These are phyloP conservation scores for Pythium rishiriense DNA, from an alignment of 352 stramenopile species.

Conservation along the genomic window DNA sequence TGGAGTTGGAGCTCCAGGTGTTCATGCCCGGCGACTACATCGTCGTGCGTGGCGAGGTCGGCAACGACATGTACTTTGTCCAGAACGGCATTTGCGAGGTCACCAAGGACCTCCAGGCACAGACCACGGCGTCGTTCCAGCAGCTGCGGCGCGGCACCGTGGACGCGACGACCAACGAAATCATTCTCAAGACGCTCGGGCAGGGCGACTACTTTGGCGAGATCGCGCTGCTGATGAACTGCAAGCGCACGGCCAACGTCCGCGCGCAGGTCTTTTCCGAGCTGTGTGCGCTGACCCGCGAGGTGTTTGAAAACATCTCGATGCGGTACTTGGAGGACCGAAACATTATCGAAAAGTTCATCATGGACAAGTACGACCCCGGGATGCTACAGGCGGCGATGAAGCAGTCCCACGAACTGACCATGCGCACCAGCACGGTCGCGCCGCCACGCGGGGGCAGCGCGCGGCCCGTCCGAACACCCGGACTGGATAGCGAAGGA, in stretches of 20 bases:
- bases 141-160: conserved; percentile 8
- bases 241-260: conserved; percentile 80
- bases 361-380: conserved; percentile 85
- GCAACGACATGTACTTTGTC: conserved; percentile 90
- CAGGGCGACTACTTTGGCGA: conserved; percentile 85
- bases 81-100: conserved; percentile 79
- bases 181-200: conserved; percentile 64
- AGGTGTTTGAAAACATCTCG: conserved; percentile 79
- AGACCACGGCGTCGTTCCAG: conserved; percentile 19
- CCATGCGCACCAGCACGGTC: conserved; percentile 34
- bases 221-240: conserved; percentile 83
- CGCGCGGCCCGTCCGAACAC: conserved; percentile 4
- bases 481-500: neutral
- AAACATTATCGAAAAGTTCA: conserved; percentile 82
- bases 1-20: conserved; percentile 79
- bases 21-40: conserved; percentile 88
- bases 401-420: conserved; percentile 72
- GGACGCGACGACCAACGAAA: conserved; percentile 38
- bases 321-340: conserved; percentile 75
- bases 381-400: conserved; percentile 71
- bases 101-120: conserved; percentile 53
- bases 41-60: conserved; percentile 77
- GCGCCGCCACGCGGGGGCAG: neutral
- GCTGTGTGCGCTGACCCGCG: conserved; percentile 69
- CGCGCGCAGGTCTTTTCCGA: conserved; percentile 71